Evolutionary conservation across 495 filamentous ascomycete genomes (phyloP).

Genomic region (Neurospora sp.): DNA sequence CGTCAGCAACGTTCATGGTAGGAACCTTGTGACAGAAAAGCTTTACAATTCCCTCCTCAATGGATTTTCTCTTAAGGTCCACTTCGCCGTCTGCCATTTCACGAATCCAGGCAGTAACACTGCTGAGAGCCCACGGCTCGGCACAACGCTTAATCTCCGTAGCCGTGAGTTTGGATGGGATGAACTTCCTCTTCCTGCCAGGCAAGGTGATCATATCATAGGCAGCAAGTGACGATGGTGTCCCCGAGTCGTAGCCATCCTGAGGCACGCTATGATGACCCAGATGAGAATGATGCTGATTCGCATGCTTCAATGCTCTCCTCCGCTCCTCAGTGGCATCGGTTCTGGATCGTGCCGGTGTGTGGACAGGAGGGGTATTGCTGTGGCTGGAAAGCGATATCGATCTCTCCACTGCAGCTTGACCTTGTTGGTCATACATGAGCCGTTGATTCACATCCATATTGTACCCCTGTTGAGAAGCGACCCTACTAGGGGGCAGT

Average conservation of each 20-base stretch:
- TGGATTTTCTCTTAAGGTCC: slow-evolving; percentile 71
- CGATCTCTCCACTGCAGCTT: slow-evolving; percentile 66
- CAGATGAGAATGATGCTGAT: slow-evolving; percentile 40
- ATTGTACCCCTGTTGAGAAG: slow-evolving; percentile 29
- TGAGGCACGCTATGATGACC: slow-evolving; percentile 35
- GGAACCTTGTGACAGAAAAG: slow-evolving; percentile 94
- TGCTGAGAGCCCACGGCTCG: slow-evolving; percentile 90
- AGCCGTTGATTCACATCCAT: slow-evolving; percentile 29
- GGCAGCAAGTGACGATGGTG: slow-evolving; percentile 42
- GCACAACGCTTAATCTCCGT: slow-evolving; percentile 76
- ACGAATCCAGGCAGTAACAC: slow-evolving; percentile 77
- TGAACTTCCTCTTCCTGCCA: slow-evolving; percentile 65
- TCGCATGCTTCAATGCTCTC: slow-evolving; percentile 48
- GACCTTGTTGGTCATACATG: slow-evolving; percentile 16
- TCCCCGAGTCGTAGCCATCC: slow-evolving; percentile 40
- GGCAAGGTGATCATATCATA: slow-evolving; percentile 66
- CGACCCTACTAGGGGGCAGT: slow-evolving; percentile 21
- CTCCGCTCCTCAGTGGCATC: slow-evolving; percentile 65
- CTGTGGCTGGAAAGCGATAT: slow-evolving; percentile 74
- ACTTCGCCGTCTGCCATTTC: slow-evolving; percentile 75
- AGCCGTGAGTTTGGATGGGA: slow-evolving; percentile 74
- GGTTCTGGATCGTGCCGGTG: slow-evolving; percentile 85
- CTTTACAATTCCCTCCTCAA: slow-evolving; percentile 78
- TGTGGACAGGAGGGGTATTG: slow-evolving; percentile 66
- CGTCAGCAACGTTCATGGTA: slow-evolving; percentile 97